Evolutionary conservation across 2,329 filamentous ascomycete genomes (phyloP).

Genomic region (Arthrinium puccinioides): DNA sequence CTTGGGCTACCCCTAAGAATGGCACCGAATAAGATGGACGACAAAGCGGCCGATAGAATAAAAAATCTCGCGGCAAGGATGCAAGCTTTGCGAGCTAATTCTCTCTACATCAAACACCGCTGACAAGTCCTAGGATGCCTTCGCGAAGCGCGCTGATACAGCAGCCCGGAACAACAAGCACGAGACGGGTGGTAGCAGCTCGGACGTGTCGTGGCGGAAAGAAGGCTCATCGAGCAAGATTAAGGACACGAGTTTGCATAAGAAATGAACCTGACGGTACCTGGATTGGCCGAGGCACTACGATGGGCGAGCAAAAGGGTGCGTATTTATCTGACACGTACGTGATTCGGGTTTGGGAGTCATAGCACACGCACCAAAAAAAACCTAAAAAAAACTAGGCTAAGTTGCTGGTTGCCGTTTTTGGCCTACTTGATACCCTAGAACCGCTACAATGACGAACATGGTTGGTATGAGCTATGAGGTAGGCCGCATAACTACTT

Average conservation of each 20-base stretch:
- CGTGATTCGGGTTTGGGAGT: too few species aligned
- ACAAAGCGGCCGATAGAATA: constrained; percentile 32
- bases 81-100: constrained; percentile 22
- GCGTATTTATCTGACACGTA: neutral
- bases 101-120: too few species aligned
- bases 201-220: neutral
- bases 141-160: constrained; percentile 13
- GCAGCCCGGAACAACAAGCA: constrained; percentile 2
- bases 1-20: too few species aligned
- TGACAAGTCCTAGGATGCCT: constrained; percentile 13
- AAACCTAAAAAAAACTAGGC: too few species aligned
- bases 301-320: neutral
- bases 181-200: neutral
- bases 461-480: too few species aligned
- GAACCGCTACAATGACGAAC: too few species aligned
- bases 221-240: neutral
- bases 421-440: too few species aligned
- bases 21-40: constrained; percentile 26
- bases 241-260: neutral
- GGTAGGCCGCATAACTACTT: too few species aligned
- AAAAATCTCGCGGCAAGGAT: constrained; percentile 31
- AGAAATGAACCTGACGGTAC: neutral
- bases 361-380: too few species aligned
- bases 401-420: too few species aligned
- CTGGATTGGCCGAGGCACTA: too few species aligned